Conservation (phyloP, 2,329 filamentous ascomycete species). For the Fusarium coffeatum region DNA sequence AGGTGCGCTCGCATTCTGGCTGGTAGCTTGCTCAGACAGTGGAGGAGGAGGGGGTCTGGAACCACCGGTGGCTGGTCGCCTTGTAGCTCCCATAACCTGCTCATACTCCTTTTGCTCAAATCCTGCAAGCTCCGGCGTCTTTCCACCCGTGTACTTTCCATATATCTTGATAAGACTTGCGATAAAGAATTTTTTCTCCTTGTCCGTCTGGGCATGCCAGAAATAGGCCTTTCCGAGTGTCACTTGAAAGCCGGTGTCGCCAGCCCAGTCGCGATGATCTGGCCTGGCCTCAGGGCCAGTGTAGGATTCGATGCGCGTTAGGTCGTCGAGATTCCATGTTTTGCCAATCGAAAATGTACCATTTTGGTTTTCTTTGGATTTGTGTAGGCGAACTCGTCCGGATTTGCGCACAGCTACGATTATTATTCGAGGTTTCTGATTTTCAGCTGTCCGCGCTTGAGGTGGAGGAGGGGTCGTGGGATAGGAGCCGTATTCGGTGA, state of each 20-base stretch:
- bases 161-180: conserved; percentile 96
- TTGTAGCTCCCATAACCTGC: conserved; percentile 72
- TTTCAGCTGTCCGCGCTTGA: conserved; percentile 72
- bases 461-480: conserved; percentile 88
- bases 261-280: conserved; percentile 79
- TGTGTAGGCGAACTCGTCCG: conserved; percentile 93
- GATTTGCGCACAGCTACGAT: conserved; percentile 94
- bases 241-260: conserved; percentile 85
- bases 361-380: conserved; percentile 94
- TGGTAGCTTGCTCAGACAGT: conserved; percentile 41
- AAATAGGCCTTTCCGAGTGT: conserved; percentile 95
- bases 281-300: conserved; percentile 69
- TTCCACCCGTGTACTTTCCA: conserved; percentile 93
- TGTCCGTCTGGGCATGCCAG: conserved; percentile 92
- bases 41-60: conserved; percentile 45
- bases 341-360: conserved; percentile 97
- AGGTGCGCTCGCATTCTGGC: conserved; percentile 31
- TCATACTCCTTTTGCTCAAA: conserved; percentile 86
- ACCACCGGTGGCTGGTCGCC: conserved; percentile 50
- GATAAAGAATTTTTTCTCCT: conserved; percentile 99
- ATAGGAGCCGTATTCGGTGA: conserved; percentile 85
- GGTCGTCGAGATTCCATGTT: conserved; percentile 95
- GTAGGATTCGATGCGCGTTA: conserved; percentile 85
- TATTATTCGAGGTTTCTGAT: conserved; percentile 90
- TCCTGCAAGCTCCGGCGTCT: conserved; percentile 79